These are phyloP conservation scores for Blastobotrys raffinosifermentans DNA, from an alignment of 1,139 yeast genomes.

Conservation along the genomic window DNA sequence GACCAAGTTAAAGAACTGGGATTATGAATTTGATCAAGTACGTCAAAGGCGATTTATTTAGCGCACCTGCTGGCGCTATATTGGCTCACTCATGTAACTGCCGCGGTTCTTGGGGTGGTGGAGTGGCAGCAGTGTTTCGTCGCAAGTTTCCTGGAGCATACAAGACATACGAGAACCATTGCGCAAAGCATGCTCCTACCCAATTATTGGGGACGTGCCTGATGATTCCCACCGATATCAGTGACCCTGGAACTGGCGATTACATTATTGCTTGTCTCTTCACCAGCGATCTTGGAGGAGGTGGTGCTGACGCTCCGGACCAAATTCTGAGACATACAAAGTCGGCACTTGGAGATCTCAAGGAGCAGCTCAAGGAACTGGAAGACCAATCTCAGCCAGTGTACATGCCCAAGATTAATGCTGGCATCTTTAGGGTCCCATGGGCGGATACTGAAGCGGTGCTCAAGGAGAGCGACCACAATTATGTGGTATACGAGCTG, in stretches of 20 bases:
- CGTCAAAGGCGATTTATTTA: slow-evolving; percentile 55
- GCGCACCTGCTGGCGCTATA: slow-evolving; percentile 37
- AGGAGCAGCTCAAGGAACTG: slow-evolving; percentile 32
- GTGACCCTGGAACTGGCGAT: slow-evolving; percentile 27
- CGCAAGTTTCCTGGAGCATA: slow-evolving; percentile 49
- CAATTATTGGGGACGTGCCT: slow-evolving; percentile 50
- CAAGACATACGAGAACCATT: slow-evolving; percentile 42
- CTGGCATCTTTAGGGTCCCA: slow-evolving; percentile 75
- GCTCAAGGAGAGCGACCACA: slow-evolving; percentile 33
- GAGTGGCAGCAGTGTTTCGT: slow-evolving; percentile 56
- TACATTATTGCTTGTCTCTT: slow-evolving; percentile 56
- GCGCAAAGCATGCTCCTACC: slow-evolving; percentile 31
- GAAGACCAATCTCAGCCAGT: not conserved
- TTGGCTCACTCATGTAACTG: slow-evolving; percentile 78
- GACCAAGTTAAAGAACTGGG: no score
- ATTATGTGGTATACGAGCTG: slow-evolving; percentile 41
- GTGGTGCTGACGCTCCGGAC: slow-evolving; percentile 37
- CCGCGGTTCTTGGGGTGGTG: slow-evolving; percentile 80
- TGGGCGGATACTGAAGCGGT: slow-evolving; percentile 63
- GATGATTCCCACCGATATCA: slow-evolving; percentile 40
- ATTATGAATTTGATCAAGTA: slow-evolving; percentile 37
- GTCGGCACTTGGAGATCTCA: slow-evolving; percentile 43
- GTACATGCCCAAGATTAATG: slow-evolving; percentile 71
- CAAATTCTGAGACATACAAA: slow-evolving; percentile 46
- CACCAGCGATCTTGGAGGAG: slow-evolving; percentile 45